A percentile compares a stretch with the other conserved stretches of the same genome.
These are phyloP conservation scores for Cordyceps militaris DNA, from an alignment of 2,329 filamentous ascomycete genomes.

Conservation along the genomic window DNA sequence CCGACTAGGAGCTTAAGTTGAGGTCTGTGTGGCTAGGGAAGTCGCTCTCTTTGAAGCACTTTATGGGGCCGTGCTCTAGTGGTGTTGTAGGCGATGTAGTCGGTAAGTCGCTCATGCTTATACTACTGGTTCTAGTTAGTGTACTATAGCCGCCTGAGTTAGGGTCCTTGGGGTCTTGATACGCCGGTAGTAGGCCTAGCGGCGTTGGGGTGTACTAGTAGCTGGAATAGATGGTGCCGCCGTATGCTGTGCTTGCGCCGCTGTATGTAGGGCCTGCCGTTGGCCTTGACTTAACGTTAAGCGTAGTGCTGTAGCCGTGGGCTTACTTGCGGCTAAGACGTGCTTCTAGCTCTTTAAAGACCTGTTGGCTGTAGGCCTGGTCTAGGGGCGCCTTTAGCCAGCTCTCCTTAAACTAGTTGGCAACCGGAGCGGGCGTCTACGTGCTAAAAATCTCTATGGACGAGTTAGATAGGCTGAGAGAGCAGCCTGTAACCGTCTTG, in stretches of 20 bases:
- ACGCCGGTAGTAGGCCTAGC: conserved; percentile 15
- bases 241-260: conserved; percentile 14
- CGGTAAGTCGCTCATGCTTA: background rate
- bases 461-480: conserved; percentile 13
- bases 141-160: background rate
- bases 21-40: background rate
- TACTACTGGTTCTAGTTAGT: background rate
- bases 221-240: conserved; percentile 18
- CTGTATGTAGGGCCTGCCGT: conserved; percentile 15
- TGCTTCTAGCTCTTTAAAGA: too few species aligned
- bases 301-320: background rate
- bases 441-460: conserved; percentile 10
- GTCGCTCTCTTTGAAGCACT: background rate
- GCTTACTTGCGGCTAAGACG: too few species aligned
- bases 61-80: background rate
- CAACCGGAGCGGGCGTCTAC: conserved; percentile 13
- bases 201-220: conserved; percentile 18
- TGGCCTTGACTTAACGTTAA: conserved; percentile 12
- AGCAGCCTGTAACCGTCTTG: conserved; percentile 15
- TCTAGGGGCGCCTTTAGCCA: background rate
- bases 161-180: conserved; percentile 19
- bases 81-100: background rate
- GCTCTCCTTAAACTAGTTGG: conserved; percentile 3
- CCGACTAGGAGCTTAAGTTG: background rate
- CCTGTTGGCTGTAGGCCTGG: conserved; percentile 10